Evolutionary conservation across 305 asterid species (phyloP).

Genomic region (Stenogyne calaminthoides): DNA sequence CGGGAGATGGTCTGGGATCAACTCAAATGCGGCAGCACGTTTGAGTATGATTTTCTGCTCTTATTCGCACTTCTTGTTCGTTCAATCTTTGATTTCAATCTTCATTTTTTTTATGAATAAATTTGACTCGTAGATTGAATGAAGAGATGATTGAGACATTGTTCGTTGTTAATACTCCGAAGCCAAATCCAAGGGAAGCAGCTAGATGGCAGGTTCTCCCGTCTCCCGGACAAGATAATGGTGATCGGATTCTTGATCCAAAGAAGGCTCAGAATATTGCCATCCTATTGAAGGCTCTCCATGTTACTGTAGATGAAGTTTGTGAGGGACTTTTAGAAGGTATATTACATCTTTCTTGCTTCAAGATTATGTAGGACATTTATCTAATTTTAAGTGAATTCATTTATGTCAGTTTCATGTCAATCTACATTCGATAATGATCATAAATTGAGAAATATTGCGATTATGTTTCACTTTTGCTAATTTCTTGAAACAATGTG

Average conservation of each 20-base stretch:
- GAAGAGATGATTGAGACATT: conserved; percentile 97
- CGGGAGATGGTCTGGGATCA: conserved; percentile 99
- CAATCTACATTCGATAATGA: neutral
- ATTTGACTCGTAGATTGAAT: conserved; percentile 61
- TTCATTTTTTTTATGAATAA: neutral
- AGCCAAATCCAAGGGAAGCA: conserved; percentile 57
- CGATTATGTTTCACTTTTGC: neutral
- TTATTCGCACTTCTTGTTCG: neutral
- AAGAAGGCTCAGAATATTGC: conserved; percentile 95
- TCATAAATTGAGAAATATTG: neutral
- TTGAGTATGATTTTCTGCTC: conserved; percentile 54
- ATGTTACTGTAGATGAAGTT: conserved; percentile 93
- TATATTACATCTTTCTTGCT: conserved; percentile 30
- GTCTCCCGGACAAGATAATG: conserved; percentile 55
- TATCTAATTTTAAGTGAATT: neutral
- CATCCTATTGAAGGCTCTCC: conserved; percentile 81
- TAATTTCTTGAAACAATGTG: conserved; percentile 1
- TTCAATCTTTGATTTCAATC: neutral
- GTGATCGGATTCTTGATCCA: conserved; percentile 77
- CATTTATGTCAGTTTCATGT: neutral
- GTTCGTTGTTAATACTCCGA: conserved; percentile 69
- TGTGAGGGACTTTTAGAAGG: conserved; percentile 95
- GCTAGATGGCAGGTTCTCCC: conserved; percentile 64
- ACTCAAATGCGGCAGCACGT: conserved; percentile 85
- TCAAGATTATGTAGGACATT: conserved; percentile 1